Conservation (phyloP, 2,329 filamentous ascomycete species). For the Nothomitra cinnamomea region DNA sequence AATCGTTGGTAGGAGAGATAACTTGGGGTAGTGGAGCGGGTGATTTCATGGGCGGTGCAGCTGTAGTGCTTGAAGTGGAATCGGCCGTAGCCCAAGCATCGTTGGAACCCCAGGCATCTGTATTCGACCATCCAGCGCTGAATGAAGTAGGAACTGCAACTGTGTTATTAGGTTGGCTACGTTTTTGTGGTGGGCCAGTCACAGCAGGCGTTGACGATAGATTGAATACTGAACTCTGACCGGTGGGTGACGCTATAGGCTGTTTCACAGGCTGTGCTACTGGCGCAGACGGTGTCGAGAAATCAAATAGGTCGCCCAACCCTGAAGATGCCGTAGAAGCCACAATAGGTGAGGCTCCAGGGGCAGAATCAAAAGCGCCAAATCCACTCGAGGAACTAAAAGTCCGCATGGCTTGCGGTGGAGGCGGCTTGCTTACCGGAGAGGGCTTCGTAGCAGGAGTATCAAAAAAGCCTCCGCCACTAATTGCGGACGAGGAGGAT, state of each 20-base stretch:
- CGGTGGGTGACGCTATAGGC: neutral
- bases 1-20: conserved; percentile 38
- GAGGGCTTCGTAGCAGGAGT: conserved; percentile 44
- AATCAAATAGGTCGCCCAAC: conserved; percentile 69
- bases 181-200: conserved; percentile 25
- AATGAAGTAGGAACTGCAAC: conserved; percentile 11
- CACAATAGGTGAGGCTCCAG: conserved; percentile 41
- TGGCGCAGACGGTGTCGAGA: conserved; percentile 35
- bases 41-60: conserved; percentile 18
- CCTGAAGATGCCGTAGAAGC: conserved; percentile 30
- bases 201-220: conserved; percentile 39
- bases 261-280: conserved; percentile 11
- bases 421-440: conserved; percentile 12
- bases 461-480: conserved; percentile 75
- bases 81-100: conserved; percentile 66
- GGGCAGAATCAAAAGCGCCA: conserved; percentile 34
- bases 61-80: conserved; percentile 32
- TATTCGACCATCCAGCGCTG: conserved; percentile 16
- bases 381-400: conserved; percentile 37
- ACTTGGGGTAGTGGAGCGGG: conserved; percentile 25
- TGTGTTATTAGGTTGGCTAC: conserved; percentile 18
- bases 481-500: conserved; percentile 32
- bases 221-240: conserved; percentile 61
- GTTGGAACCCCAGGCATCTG: conserved; percentile 68
- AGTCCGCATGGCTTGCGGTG: conserved; percentile 13